These are phyloP conservation scores for Selenicereus undatus DNA, from an alignment of 148 eudicot genomes.

Conservation along the genomic window DNA sequence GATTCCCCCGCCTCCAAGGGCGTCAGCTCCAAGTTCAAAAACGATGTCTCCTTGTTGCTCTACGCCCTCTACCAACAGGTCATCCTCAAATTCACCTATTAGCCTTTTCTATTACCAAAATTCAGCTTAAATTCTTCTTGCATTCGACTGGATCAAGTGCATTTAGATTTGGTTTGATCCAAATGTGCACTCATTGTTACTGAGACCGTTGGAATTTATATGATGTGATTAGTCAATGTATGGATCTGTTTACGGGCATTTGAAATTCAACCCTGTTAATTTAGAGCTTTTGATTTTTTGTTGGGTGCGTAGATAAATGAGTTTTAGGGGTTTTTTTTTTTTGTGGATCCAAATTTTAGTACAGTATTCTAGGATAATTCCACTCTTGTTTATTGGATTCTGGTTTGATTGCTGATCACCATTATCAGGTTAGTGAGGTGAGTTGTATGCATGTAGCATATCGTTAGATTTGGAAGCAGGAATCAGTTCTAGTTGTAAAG, in stretches of 20 bases:
- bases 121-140: not conserved
- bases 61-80: constrained; percentile 95
- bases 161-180: not conserved
- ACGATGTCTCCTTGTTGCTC: constrained; percentile 71
- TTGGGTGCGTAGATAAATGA: not conserved
- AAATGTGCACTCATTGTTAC: not conserved
- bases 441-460: too few relatives aligned
- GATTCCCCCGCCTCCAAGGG: constrained; percentile 34
- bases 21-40: constrained; percentile 68
- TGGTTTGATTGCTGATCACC: not conserved
- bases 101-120: not conserved
- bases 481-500: not conserved
- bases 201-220: constrained; percentile 3
- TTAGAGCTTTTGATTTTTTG: too few relatives aligned
- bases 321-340: not conserved
- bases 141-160: not conserved
- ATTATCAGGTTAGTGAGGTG: not conserved
- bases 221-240: constrained; percentile 8
- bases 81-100: not conserved
- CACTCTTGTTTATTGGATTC: not conserved
- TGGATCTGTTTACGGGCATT: not conserved
- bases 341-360: not conserved
- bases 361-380: not conserved
- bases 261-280: not conserved
- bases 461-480: too few relatives aligned